Percentiles rank a stretch among this genome's conserved stretches.
Conservation (phyloP, 768 basidiomycete genomes). For the Lactarius sp. region DNA sequence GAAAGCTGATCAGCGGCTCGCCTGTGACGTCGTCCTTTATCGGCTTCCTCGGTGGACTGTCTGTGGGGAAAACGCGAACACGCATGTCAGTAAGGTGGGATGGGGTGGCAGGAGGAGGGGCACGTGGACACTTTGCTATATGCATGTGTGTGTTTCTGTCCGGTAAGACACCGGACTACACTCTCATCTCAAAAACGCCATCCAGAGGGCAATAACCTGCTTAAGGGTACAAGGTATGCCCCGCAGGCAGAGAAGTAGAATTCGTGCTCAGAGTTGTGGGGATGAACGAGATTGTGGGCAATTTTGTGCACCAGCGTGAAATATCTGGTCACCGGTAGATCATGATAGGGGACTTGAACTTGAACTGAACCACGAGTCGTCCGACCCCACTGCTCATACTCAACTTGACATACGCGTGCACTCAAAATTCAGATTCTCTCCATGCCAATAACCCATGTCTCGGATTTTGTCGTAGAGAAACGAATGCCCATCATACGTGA, state of each 20-base stretch:
- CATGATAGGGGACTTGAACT: too few relatives aligned
- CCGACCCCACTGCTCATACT: too few relatives aligned
- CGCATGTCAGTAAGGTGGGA: not conserved
- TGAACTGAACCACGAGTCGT: too few relatives aligned
- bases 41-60: constrained; percentile 92
- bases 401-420: too few relatives aligned
- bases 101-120: not conserved
- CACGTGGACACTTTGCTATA: not conserved
- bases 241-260: constrained; percentile 93
- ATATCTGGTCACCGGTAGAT: too few relatives aligned
- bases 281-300: constrained; percentile 83
- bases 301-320: constrained; percentile 91
- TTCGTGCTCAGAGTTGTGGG: constrained; percentile 89
- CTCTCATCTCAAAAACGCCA: not conserved
- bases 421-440: too few relatives aligned
- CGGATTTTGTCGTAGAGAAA: too few relatives aligned
- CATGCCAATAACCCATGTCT: too few relatives aligned
- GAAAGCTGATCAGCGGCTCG: constrained; percentile 96
- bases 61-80: not conserved
- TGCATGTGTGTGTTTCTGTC: not conserved
- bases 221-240: constrained; percentile 44
- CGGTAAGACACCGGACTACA: not conserved
- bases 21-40: constrained; percentile 92
- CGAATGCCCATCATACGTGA: too few relatives aligned
- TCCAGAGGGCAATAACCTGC: constrained; percentile 4